Base-by-base conservation (phyloP, 169 alveolate genomes). In the Cryptosporidium ubiquitum region DNA sequence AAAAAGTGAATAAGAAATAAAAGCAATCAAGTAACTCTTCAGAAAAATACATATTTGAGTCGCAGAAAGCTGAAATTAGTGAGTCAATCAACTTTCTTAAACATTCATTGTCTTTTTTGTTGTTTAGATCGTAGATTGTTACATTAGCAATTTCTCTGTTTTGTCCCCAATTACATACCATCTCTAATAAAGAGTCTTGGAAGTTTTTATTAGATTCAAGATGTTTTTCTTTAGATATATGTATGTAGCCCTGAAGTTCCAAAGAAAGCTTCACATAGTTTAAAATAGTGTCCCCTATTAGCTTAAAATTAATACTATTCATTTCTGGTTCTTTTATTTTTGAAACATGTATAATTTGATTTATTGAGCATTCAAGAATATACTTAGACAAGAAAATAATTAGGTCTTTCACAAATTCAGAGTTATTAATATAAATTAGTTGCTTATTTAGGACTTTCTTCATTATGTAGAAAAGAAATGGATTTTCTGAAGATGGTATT, bases 61-160 rank as follows among this genome's bases (percentile, higher is more conserved):
- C 55, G 16, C 85, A 73, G 31, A 73, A 73, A 14, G 85, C 61
- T 31, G 85, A 52, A 23, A 73, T 73, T 14, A 73, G 70, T 31
- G 49, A 18, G 37, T 73, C 85, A 31, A 73, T 37, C 2, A 73
- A 37, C 23, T 55, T 73, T 37, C 20, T 18, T 29, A 73, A 12
- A 14, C 20, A 55, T n/a, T 73, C 51, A 29, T 73, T 73, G 31
- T 73, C 85, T 26, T 26, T 52, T 2, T n/a, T 33, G 33, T 55
- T n/a, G 31, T 33, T 55, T 3, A 73, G 35, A 40, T 73, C 49
- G 51, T 73, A 73, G 26, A 73, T 23, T 33, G 39, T 20, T 58
- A 10, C 20, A 7, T 20, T 5, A 39, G 23, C 0, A 29, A 35
- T 68, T 0, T 2, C 12, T 33, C 37, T 39, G 33, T 68, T 31